A percentile compares a stretch with the other conserved stretches of the same genome.
Conservation (phyloP, 345 rosid species). For the Durio zibethinus region DNA sequence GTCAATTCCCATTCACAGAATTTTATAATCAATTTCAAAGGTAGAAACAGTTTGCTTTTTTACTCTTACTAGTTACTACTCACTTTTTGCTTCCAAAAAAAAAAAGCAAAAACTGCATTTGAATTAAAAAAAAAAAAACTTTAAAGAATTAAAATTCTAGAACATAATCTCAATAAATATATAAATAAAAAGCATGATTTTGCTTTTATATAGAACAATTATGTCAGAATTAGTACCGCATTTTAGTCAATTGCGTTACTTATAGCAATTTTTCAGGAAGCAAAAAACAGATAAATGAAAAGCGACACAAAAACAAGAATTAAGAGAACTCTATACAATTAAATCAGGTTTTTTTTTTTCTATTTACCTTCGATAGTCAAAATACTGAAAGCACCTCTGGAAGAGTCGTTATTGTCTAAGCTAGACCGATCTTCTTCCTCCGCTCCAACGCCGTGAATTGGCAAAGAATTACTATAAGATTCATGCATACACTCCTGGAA, state of each 20-base stretch:
- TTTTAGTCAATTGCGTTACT: not conserved
- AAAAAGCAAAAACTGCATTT: not conserved
- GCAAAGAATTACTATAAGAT: constrained; percentile 62
- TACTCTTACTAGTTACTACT: not conserved
- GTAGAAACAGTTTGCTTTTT: not conserved
- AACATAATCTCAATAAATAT: not conserved
- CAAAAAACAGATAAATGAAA: not conserved
- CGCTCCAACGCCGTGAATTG: constrained; percentile 53
- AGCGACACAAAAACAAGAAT: too few relatives aligned
- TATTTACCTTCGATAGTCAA: constrained; percentile 62
- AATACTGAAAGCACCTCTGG: constrained; percentile 46
- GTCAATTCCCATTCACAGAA: not conserved
- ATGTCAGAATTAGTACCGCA: not conserved
- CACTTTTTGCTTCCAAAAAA: too few relatives aligned
- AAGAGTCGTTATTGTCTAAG: constrained; percentile 49
- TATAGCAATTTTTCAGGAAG: not conserved
- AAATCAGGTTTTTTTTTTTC: not conserved
- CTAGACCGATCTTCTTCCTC: constrained; percentile 65
- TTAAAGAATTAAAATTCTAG: not conserved
- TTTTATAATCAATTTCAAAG: not conserved
- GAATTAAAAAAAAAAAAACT: not conserved
- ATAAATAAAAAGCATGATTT: not conserved
- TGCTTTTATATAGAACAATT: not conserved
- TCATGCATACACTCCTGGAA: constrained; percentile 71
- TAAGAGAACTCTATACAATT: not conserved